Conservation (phyloP, 78 protist genomes). For the Corallochytrium limacisporum region DNA sequence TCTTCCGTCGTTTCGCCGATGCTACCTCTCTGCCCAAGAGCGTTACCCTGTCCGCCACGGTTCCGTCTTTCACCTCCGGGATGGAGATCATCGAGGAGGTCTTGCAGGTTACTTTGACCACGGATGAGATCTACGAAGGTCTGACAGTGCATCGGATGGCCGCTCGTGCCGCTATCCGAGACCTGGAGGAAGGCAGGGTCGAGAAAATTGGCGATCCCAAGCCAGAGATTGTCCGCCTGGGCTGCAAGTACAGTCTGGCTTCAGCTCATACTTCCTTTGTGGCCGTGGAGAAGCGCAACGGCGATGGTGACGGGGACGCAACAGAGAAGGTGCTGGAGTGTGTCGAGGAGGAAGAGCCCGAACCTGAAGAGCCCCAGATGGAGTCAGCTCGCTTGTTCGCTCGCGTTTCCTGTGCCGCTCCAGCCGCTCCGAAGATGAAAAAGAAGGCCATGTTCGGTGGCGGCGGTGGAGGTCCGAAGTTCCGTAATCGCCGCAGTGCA, state of each 20-base stretch:
- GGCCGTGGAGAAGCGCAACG: no score
- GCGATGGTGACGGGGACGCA: no score
- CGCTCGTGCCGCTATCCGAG: conserved; percentile 29
- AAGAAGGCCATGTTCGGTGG: no score
- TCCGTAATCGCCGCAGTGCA: no score
- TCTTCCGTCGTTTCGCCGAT: not conserved
- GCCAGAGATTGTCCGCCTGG: conserved; percentile 21
- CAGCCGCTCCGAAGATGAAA: no score
- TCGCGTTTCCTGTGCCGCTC: no score
- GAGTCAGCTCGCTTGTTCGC: no score
- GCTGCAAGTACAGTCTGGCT: conserved; percentile 4
- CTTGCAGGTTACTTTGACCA: not conserved
- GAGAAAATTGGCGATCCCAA: not conserved
- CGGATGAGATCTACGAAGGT: conserved; percentile 8
- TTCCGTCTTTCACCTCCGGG: no score
- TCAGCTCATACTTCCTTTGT: conserved; percentile 22
- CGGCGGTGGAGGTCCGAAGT: no score
- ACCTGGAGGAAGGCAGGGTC: conserved; percentile 20
- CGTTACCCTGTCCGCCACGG: not conserved
- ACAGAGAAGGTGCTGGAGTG: no score
- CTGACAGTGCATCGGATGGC: conserved; percentile 21
- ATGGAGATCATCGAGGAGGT: not conserved
- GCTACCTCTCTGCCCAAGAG: not conserved
- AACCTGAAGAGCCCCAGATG: no score
- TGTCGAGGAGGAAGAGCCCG: no score